These are phyloP conservation scores for Fusarium bactridioides DNA, from an alignment of 2,329 filamentous ascomycete genomes.

Conservation along the genomic window DNA sequence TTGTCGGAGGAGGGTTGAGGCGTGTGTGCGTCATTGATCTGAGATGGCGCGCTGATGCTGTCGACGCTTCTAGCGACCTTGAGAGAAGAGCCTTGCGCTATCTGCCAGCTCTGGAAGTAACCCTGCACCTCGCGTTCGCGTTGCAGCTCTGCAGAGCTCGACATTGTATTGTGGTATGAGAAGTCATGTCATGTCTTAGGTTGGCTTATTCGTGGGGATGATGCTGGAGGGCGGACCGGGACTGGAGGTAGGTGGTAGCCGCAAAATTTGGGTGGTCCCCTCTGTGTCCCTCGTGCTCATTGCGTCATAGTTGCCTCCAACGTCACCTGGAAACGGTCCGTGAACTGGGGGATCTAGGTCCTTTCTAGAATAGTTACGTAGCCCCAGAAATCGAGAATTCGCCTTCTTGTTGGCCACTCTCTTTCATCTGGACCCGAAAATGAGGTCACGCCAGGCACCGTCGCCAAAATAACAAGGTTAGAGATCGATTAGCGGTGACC, in stretches of 20 bases:
- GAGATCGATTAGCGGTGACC: slow-evolving; percentile 5
- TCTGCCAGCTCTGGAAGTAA: slow-evolving; percentile 45
- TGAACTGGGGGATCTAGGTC: neutral
- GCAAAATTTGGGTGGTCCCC: slow-evolving; percentile 7
- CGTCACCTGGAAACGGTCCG: slow-evolving; percentile 4
- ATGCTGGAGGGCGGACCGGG: neutral
- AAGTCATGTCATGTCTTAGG: slow-evolving; percentile 8
- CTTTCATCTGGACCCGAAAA: neutral
- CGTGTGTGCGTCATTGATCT: slow-evolving; percentile 38
- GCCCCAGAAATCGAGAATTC: neutral
- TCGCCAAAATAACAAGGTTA: slow-evolving; percentile 5
- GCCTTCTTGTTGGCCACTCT: neutral
- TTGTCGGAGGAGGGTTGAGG: slow-evolving; percentile 48
- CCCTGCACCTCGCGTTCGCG: slow-evolving; percentile 45
- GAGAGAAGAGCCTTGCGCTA: slow-evolving; percentile 44
- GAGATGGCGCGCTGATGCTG: slow-evolving; percentile 41
- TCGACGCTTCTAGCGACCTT: slow-evolving; percentile 45
- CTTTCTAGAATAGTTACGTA: slow-evolving; percentile 13
- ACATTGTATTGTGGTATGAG: slow-evolving; percentile 26
- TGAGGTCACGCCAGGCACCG: slow-evolving; percentile 12
- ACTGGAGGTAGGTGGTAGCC: neutral
- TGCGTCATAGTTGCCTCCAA: slow-evolving; percentile 26
- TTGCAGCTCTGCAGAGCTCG: slow-evolving; percentile 40
- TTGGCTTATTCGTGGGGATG: neutral
- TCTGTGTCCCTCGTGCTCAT: neutral